Evolutionary conservation across 2,329 filamentous ascomycete species (phyloP).

Genomic region (Nemania sp.): DNA sequence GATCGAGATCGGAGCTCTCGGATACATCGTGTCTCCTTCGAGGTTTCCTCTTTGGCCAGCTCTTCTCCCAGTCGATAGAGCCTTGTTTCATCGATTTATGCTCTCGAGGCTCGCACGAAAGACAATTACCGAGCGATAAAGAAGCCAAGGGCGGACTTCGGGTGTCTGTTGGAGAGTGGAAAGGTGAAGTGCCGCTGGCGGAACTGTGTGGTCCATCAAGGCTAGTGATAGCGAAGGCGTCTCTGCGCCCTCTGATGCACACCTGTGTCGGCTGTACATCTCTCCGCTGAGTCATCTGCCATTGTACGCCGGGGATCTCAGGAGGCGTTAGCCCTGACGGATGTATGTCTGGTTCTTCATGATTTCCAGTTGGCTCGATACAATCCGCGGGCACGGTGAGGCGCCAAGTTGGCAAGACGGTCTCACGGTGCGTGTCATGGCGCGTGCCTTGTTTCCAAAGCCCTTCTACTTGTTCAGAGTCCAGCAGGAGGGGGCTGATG

Average conservation of each 20-base stretch:
- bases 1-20: conserved; percentile 30
- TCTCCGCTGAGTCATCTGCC: conserved; percentile 10
- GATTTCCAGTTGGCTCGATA: not conserved
- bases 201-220: conserved; percentile 38
- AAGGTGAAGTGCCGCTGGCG: conserved; percentile 24
- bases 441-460: conserved; percentile 16
- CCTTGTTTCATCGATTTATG: conserved; percentile 27
- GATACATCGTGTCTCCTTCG: conserved; percentile 37
- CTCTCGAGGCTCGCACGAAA: conserved; percentile 21
- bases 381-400: not conserved
- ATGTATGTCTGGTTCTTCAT: not conserved
- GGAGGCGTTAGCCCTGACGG: not conserved
- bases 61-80: conserved; percentile 37
- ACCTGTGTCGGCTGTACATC: not conserved
- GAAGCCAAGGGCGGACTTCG: conserved; percentile 21
- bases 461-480: conserved; percentile 18
- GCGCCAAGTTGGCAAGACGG: conserved; percentile 28
- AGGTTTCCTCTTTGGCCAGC: conserved; percentile 35
- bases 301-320: conserved; percentile 3
- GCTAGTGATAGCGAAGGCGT: conserved; percentile 27
- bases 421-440: conserved; percentile 21
- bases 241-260: conserved; percentile 9
- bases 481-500: conserved; percentile 26
- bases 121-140: conserved; percentile 22
- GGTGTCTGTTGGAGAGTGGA: conserved; percentile 21